phyloP scores from a whole-genome alignment of 2,329 filamentous ascomycete species.

The Hypoxylon sp. region DNA sequence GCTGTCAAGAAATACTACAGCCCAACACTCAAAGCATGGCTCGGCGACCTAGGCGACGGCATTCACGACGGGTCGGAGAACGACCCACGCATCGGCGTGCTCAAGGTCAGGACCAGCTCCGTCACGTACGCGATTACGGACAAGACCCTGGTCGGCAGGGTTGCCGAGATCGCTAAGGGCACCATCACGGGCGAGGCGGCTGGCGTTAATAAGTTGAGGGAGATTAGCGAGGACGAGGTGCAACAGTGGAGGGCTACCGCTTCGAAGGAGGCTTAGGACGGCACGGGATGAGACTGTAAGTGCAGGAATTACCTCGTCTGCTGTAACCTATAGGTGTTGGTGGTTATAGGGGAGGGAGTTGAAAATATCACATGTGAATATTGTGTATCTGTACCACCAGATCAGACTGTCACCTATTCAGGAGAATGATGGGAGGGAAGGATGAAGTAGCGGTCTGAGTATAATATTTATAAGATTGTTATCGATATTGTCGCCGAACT shows the following conservation, averaged over 20 bases:
- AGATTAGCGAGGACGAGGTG: slow-evolving; percentile 78
- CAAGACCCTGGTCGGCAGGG: slow-evolving; percentile 74
- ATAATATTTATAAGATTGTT: slow-evolving; percentile 7
- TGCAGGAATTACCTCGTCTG: not conserved
- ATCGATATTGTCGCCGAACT: not conserved
- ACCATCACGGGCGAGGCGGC: slow-evolving; percentile 79
- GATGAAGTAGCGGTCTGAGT: slow-evolving; percentile 18
- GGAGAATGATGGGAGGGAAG: not conserved
- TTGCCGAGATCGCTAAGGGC: slow-evolving; percentile 81
- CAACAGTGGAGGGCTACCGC: slow-evolving; percentile 65
- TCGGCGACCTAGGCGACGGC: slow-evolving; percentile 87
- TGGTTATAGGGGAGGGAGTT: not conserved
- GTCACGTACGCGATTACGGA: slow-evolving; percentile 79
- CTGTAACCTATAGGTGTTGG: not conserved
- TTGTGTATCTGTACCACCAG: not conserved
- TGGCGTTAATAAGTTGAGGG: slow-evolving; percentile 80
- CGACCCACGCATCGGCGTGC: slow-evolving; percentile 87
- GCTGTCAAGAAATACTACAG: slow-evolving; percentile 83
- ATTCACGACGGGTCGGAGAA: slow-evolving; percentile 84
- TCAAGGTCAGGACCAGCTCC: slow-evolving; percentile 79
- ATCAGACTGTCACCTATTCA: not conserved
- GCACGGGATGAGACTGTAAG: not conserved
- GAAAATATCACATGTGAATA: not conserved
- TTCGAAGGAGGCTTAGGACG: slow-evolving; percentile 19
- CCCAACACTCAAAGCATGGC: slow-evolving; percentile 81